Conservation (phyloP, 345 rosid species). For the Garcia nutans region DNA sequence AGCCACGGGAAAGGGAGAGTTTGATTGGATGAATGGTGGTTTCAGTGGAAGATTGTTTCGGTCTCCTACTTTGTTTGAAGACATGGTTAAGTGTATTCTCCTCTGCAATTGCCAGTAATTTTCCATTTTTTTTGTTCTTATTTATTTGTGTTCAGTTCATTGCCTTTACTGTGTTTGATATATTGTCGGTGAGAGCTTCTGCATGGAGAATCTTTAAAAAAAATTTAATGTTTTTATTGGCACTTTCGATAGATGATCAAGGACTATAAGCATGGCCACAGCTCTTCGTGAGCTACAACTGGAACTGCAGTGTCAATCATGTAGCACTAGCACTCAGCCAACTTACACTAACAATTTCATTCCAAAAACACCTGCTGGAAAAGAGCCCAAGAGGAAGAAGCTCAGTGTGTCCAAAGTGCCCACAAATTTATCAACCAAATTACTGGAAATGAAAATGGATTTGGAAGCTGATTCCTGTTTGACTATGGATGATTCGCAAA, state of each 20-base stretch:
- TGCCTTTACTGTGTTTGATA: constrained; percentile 5
- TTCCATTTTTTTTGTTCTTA: not conserved
- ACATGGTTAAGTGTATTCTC: constrained; percentile 56
- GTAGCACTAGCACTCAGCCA: constrained; percentile 13
- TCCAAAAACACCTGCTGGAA: constrained; percentile 32
- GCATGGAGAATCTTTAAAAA: not conserved
- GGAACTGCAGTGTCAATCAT: constrained; percentile 31
- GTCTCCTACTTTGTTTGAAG: constrained; percentile 62
- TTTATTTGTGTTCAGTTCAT: not conserved
- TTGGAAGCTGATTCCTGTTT: constrained; percentile 2
- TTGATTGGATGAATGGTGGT: constrained; percentile 4
- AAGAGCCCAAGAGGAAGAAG: constrained; percentile 34
- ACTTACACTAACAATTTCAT: constrained; percentile 12
- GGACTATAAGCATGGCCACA: constrained; percentile 54
- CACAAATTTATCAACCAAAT: constrained; percentile 17
- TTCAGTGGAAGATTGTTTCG: constrained; percentile 55
- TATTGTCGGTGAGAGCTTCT: constrained; percentile 5
- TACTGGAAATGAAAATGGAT: constrained; percentile 3
- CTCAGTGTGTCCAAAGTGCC: constrained; percentile 8
- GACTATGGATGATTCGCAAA: not conserved
- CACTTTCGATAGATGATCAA: constrained; percentile 34
- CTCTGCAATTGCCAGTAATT: constrained; percentile 53
- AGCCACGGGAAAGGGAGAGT: not conserved
- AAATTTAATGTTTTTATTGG: no score
- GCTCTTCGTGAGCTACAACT: constrained; percentile 51